Evolutionary conservation across 148 eudicot species (phyloP), one percentile per base, ranked within the genome.

Genomic region (Hydrangea macrophylla): DNA sequence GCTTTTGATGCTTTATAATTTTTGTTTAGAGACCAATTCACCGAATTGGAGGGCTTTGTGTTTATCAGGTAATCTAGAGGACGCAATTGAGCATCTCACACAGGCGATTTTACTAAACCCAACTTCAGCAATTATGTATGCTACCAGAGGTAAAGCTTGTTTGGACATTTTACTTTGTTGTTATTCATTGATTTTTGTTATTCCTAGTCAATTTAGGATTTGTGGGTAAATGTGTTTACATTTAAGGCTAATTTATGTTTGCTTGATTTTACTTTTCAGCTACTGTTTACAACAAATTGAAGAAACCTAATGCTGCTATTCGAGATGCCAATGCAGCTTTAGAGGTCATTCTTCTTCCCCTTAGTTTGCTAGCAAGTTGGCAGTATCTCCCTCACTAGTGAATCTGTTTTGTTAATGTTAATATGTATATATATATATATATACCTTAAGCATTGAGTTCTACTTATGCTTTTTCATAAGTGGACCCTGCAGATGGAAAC

Each of bases 221-320:
- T 48, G 23, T 48, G 23, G 22, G 6, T 48, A 48, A 2, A 11
- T 48, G 53, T n/a, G 23, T 48, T 48, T 17, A 18, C n/a, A 48
- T 11, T 1, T 42, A 42, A 9, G 4, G 22, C n/a, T 48, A 3
- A 48, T 17, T 48, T 48, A 5, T 17, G 15, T 48, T 18, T 48
- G 53, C 18, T 58, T 69, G 44, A 55, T 42, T 23, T 66, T 67
- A n/a, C n/a, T 40, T 58, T 71, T 10, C 78, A 94, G 99, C 97
- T 62, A 81, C 70, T 73, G 92, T 87, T 48, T 94, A 75, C 68
- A 78, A 90, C 68, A 94, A 94, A 79, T 79, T 94, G 91, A 90
- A 90, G 84, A 94, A 91, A 58, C 96, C 93, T 5, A 94, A 94
- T 84, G 99, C 99, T 74, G 97, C 99, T 60, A 87, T 85, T 68